Evolutionary conservation across 805 yeast genomes (phyloP), one percentile per base, ranked within the genome.

Genomic region (Suhomyces sp.): DNA sequence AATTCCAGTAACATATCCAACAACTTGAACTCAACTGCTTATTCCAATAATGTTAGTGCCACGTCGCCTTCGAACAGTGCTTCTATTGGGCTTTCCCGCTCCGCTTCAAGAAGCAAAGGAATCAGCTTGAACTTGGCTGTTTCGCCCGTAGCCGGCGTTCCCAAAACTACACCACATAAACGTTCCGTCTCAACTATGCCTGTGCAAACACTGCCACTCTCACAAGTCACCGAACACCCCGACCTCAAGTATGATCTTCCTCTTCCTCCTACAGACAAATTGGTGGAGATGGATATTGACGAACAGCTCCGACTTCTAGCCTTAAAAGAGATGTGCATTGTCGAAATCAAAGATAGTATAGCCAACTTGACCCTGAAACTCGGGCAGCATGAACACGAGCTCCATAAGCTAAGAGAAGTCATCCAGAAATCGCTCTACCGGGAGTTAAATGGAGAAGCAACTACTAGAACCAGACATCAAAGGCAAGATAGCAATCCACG

Each of bases 291-390:
- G 5, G 83, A 77, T 41, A 71, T 85, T 5, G 83, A 82, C 53
- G 81, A 78, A 4, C 80, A 84, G 47, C 67, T 87, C 47, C 76
- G 89, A 55, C 69, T 77, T 7, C 68, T 87, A 45, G 93, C 93
- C 0, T 71, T 82, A 41, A 87, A 85, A 61, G 94, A 87, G 63
- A 81, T 85, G 81, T 80, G 79, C 24, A 72, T 87, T 27, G 78
- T 87, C 48, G 91, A 87, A 58, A 67, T 86, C 44, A 85, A 83
- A 56, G 85, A 82, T 57, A 71, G 74, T 46, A 76, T 85, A 24
- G 78, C 77, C 44, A 77, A 72, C 22, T 54, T 86, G 60, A 64
- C 60, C 19, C 59, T 56, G 2, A 68, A 67, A 46, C 77, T 82
- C 48, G 64, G 72, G 31, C 65, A 70, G 5, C 72, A 81, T 45